These are phyloP conservation scores for Chrysoporthe puriensis DNA, from an alignment of 2,329 filamentous ascomycete species.

Conservation along the genomic window DNA sequence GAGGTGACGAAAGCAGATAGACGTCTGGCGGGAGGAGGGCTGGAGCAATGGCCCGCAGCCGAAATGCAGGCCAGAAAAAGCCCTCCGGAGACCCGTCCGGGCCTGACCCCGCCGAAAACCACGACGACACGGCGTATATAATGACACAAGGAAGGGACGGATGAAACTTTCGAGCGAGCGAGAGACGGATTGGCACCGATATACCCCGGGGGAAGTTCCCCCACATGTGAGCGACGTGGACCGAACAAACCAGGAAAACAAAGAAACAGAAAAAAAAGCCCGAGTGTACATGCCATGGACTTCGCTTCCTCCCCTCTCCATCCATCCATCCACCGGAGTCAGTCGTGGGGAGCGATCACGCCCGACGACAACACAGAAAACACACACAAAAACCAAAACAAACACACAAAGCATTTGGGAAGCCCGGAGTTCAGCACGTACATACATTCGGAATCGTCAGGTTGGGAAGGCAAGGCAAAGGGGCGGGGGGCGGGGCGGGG, in stretches of 20 bases:
- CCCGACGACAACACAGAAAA: background rate
- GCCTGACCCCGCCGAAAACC: too few relatives aligned
- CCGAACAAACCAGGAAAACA: background rate
- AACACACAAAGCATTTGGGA: conserved; percentile 4
- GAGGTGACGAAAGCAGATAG: too few relatives aligned
- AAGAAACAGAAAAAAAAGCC: too few relatives aligned
- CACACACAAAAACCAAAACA: conserved; percentile 3
- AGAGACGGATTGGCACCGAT: background rate
- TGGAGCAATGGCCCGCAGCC: too few relatives aligned
- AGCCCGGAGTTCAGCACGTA: background rate
- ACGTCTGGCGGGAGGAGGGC: too few relatives aligned
- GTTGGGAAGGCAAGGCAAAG: background rate
- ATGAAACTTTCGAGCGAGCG: background rate
- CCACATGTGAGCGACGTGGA: background rate
- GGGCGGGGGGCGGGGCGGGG: background rate
- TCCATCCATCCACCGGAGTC: too few relatives aligned
- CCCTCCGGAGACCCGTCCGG: too few relatives aligned
- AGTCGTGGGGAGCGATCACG: background rate
- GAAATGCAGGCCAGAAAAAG: too few relatives aligned
- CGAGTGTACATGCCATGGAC: background rate
- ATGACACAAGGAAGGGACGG: too few relatives aligned
- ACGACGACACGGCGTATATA: too few relatives aligned
- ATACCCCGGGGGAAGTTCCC: background rate
- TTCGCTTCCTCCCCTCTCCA: too few relatives aligned
- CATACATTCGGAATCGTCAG: background rate